A percentile compares a stretch with the other conserved stretches of the same genome.
These are phyloP conservation scores for Anthoceros angustus DNA, from an alignment of 225 moss, liverwort and hornwort species.

Conservation along the genomic window DNA sequence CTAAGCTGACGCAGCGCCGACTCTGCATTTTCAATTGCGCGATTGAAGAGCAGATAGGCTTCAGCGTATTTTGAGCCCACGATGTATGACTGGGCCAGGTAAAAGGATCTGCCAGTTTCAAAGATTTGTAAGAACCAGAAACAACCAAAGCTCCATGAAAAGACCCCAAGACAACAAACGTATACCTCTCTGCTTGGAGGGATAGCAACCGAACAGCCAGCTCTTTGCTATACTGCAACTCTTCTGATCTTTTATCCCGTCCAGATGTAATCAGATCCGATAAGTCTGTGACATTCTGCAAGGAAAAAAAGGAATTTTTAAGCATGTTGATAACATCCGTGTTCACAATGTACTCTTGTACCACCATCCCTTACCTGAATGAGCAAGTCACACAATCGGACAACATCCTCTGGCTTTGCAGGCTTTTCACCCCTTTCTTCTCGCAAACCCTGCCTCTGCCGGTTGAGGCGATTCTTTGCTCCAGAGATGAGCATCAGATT, in stretches of 20 bases:
- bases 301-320: not conserved
- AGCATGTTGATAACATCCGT: no score
- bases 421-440: slow-evolving; percentile 98
- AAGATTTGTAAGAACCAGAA: not conserved
- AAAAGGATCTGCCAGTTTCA: slow-evolving; percentile 44
- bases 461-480: slow-evolving; percentile 52
- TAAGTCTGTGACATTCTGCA: slow-evolving; percentile 78
- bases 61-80: slow-evolving; percentile 64
- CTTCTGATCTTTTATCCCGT: slow-evolving; percentile 45
- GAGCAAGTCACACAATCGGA: slow-evolving; percentile 77
- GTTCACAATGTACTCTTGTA: not conserved
- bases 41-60: slow-evolving; percentile 61
- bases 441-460: slow-evolving; percentile 63
- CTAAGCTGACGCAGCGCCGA: slow-evolving; percentile 19
- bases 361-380: slow-evolving; percentile 42
- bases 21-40: slow-evolving; percentile 45
- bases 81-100: slow-evolving; percentile 70
- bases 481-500: slow-evolving; percentile 60
- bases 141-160: not conserved
- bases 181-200: slow-evolving; percentile 63
- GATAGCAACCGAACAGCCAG: slow-evolving; percentile 46
- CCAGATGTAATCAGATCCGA: slow-evolving; percentile 70
- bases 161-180: not conserved
- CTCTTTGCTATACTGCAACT: slow-evolving; percentile 50
- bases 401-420: slow-evolving; percentile 92